These are phyloP conservation scores for Hymenoscyphus occultus DNA, from an alignment of 2,329 filamentous ascomycete genomes.

Conservation along the genomic window DNA sequence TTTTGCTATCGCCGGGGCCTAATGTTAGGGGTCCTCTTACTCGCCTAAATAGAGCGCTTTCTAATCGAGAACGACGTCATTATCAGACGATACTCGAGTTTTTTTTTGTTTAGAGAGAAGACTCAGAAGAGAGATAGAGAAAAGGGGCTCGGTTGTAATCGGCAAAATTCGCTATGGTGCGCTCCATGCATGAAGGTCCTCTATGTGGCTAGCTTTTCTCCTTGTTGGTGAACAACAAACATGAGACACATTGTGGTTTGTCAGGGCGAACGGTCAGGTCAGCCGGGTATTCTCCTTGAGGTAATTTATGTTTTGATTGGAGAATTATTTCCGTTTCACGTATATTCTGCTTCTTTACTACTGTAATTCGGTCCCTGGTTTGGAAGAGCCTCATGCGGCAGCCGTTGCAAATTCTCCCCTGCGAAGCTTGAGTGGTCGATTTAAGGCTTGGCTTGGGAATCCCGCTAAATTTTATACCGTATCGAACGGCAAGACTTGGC, in stretches of 20 bases:
- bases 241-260: background rate
- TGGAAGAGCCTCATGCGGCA: constrained; percentile 2
- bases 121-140: background rate
- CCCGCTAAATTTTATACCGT: background rate
- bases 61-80: background rate
- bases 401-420: background rate
- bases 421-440: background rate
- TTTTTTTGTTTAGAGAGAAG: background rate
- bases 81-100: background rate
- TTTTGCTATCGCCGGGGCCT: background rate
- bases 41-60: background rate
- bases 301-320: background rate
- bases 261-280: background rate
- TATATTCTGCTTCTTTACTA: background rate
- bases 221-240: background rate
- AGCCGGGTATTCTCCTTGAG: background rate
- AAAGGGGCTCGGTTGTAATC: background rate
- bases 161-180: background rate
- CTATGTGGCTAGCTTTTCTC: background rate
- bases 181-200: background rate
- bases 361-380: background rate
- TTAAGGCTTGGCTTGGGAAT: background rate
- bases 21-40: background rate
- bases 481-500: background rate
- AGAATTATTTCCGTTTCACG: background rate